Percentiles rank a stretch among this genome's conserved stretches.
phyloP scores from a whole-genome alignment of 345 rosid genomes.

The Eucalyptus marginata region DNA sequence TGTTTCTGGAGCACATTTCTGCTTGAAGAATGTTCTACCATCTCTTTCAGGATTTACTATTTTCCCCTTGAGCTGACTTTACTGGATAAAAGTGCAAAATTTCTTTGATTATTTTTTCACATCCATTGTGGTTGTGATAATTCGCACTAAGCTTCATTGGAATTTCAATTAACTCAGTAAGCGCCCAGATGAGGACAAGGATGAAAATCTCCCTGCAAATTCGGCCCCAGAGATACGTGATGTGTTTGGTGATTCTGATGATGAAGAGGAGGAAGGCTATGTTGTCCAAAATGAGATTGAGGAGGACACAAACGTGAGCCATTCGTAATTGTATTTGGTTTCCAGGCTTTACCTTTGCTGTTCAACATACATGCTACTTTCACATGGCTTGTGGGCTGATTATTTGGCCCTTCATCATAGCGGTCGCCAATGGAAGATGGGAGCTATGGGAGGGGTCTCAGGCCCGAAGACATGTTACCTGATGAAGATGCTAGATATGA shows the following conservation, averaged over 20 bases:
- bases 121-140: background rate
- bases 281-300: conserved; percentile 56
- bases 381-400: background rate
- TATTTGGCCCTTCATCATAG: conserved; percentile 16
- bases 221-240: conserved; percentile 87
- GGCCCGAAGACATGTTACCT: conserved; percentile 66
- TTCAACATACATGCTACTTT: background rate
- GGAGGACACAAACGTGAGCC: conserved; percentile 54
- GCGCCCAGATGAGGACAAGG: conserved; percentile 63
- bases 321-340: background rate
- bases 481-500: conserved; percentile 74
- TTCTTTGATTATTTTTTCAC: background rate
- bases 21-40: background rate
- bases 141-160: background rate
- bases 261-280: conserved; percentile 72
- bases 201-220: conserved; percentile 36
- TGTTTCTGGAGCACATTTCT: background rate
- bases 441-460: conserved; percentile 52
- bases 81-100: background rate
- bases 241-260: conserved; percentile 98
- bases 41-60: background rate
- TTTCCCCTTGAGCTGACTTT: background rate
- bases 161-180: conserved; percentile 7
- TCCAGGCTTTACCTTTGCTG: background rate
- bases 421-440: conserved; percentile 74